phyloP scores from a whole-genome alignment of 345 rosid genomes.

The Mangifera indica region DNA sequence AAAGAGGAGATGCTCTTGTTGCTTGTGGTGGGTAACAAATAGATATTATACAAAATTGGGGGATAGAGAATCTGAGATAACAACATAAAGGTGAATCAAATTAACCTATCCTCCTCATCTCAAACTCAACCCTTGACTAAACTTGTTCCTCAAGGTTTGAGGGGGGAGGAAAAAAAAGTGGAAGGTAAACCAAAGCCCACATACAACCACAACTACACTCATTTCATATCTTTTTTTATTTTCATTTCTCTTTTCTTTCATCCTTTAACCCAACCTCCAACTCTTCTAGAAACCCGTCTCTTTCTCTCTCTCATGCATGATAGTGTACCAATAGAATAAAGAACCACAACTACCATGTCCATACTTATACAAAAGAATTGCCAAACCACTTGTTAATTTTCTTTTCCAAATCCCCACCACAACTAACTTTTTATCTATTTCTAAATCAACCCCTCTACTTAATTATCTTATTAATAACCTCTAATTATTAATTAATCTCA shows the following conservation, averaged over 20 bases:
- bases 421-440: conserved; percentile 26
- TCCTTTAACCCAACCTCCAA: conserved; percentile 45
- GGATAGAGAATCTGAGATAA: no score
- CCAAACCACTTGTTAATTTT: conserved; percentile 27
- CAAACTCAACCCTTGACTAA: no score
- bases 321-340: conserved; percentile 47
- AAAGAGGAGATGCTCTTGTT: no score
- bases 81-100: no score
- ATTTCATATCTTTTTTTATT: conserved; percentile 20
- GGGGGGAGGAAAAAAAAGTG: conserved; percentile 22
- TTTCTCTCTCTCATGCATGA: conserved; percentile 29
- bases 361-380: conserved; percentile 29
- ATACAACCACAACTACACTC: conserved; percentile 50
- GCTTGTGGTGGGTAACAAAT: conserved; percentile 16
- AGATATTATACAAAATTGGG: conserved; percentile 15
- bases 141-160: conserved; percentile 46
- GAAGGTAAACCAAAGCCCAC: conserved; percentile 74
- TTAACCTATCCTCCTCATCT: no score
- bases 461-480: neutral
- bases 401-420: conserved; percentile 32
- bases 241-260: conserved; percentile 17
- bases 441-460: neutral
- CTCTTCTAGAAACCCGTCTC: conserved; percentile 48
- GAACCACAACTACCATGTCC: conserved; percentile 45
- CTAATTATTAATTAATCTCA: neutral